A percentile compares a stretch with the other conserved stretches of the same genome.
Conservation (phyloP, 805 yeast species). For the Ogataea nitratoaversa region DNA sequence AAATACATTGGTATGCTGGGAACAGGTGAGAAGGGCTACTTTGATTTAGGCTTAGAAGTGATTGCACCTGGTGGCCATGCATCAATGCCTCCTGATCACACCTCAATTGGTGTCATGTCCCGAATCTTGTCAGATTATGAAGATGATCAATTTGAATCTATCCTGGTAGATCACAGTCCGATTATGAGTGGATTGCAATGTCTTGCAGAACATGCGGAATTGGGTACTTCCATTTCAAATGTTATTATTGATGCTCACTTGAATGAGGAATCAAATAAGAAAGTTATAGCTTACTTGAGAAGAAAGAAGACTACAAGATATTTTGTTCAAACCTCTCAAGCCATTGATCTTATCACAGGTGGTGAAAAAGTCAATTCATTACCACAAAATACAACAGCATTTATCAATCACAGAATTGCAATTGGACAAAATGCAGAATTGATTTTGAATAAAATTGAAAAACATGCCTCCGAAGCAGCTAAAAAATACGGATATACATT, state of each 20-base stretch:
- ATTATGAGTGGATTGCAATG: conserved; percentile 52
- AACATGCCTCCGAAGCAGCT: conserved; percentile 40
- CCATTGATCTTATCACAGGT: conserved; percentile 59
- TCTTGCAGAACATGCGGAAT: conserved; percentile 45
- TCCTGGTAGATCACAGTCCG: conserved; percentile 53
- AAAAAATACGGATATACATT: conserved; percentile 42
- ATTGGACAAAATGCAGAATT: conserved; percentile 47
- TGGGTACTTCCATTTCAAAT: conserved; percentile 23
- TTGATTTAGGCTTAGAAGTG: conserved; percentile 42
- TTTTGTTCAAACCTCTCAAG: conserved; percentile 56
- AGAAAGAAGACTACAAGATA: conserved; percentile 28
- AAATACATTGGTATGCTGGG: conserved; percentile 50
- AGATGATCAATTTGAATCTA: conserved; percentile 44
- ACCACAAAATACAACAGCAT: conserved; percentile 54
- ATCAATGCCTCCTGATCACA: conserved; percentile 75
- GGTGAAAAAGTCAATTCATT: conserved; percentile 72
- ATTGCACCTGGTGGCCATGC: conserved; percentile 76
- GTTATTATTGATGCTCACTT: conserved; percentile 34
- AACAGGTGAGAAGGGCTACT: conserved; percentile 59
- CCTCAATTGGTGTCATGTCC: conserved; percentile 66
- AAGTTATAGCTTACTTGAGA: conserved; percentile 30
- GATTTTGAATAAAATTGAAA: conserved; percentile 35
- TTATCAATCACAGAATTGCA: conserved; percentile 59
- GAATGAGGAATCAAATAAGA: conserved; percentile 32
- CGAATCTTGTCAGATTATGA: conserved; percentile 54